A percentile compares a stretch with the other conserved stretches of the same genome.
Conservation (phyloP, 106 monocot genomes). For the Dendrobium chrysotoxum region DNA sequence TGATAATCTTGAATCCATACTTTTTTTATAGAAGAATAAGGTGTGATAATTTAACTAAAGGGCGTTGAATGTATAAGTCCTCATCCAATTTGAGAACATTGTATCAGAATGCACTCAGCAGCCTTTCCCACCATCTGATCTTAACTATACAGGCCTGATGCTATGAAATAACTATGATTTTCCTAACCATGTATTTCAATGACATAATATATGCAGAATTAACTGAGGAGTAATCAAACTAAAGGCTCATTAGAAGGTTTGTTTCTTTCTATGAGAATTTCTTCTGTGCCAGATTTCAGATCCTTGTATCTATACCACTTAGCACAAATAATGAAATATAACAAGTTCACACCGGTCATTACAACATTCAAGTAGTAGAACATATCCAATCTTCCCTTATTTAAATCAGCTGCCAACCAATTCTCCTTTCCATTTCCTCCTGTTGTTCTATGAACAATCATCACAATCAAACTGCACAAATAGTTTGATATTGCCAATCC, state of each 20-base stretch:
- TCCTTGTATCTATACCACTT: conserved; percentile 60
- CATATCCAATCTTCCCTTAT: conserved; percentile 41
- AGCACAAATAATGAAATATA: conserved; percentile 33
- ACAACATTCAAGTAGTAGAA: conserved; percentile 32
- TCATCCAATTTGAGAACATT: too few relatives aligned
- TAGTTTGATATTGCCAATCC: conserved; percentile 26
- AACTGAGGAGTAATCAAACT: neutral
- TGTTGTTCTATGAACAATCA: conserved; percentile 21
- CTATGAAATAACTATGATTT: neutral
- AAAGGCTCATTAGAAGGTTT: neutral
- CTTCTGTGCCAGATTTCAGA: neutral
- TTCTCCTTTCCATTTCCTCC: conserved; percentile 12
- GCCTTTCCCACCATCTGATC: too few relatives aligned
- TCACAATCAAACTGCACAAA: conserved; percentile 34
- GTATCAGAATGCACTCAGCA: too few relatives aligned
- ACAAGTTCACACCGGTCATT: conserved; percentile 19
- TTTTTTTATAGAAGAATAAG: too few relatives aligned
- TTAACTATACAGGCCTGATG: too few relatives aligned
- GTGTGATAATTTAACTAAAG: too few relatives aligned
- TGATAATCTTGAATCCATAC: too few relatives aligned
- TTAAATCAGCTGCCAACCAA: conserved; percentile 48
- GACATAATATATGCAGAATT: too few relatives aligned
- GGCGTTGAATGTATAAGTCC: too few relatives aligned
- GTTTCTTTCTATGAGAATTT: neutral
- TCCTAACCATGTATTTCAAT: neutral